Evolutionary conservation across 1,139 yeast species (phyloP).

Genomic region (Yamadazyma siamensis): DNA sequence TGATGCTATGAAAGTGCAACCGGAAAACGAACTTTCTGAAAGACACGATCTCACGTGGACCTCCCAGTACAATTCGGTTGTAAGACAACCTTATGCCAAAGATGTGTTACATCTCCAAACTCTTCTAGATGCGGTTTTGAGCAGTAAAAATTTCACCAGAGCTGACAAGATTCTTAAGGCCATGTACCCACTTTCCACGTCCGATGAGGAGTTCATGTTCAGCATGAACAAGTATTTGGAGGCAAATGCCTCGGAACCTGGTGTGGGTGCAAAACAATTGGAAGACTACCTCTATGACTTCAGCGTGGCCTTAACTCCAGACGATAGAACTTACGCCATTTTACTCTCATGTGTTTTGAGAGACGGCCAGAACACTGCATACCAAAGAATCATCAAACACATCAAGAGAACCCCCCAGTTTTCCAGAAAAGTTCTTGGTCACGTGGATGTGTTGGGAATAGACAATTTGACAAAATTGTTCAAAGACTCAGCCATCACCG

Average conservation of each 20-base stretch:
- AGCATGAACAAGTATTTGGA: constrained; percentile 38
- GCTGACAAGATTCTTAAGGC: constrained; percentile 68
- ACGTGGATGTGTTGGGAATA: constrained; percentile 68
- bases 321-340: constrained; percentile 49
- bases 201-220: constrained; percentile 30
- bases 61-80: constrained; percentile 41
- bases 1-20: background rate
- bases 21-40: constrained; percentile 1
- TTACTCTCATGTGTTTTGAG: constrained; percentile 25
- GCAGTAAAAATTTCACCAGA: constrained; percentile 63
- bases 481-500: constrained; percentile 20
- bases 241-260: constrained; percentile 27
- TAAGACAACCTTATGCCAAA: constrained; percentile 47
- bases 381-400: constrained; percentile 19
- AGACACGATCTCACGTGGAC: constrained; percentile 27
- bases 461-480: constrained; percentile 50
- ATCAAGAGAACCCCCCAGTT: constrained; percentile 9
- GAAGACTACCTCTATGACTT: constrained; percentile 26
- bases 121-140: constrained; percentile 74
- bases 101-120: constrained; percentile 71
- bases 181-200: constrained; percentile 41
- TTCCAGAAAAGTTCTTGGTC: constrained; percentile 43
- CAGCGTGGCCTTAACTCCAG: constrained; percentile 29
- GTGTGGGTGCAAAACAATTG: constrained; percentile 24
- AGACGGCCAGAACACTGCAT: constrained; percentile 11